Evolutionary conservation across 768 basidiomycete species (phyloP).

Genomic region (Suillus ampliporus): DNA sequence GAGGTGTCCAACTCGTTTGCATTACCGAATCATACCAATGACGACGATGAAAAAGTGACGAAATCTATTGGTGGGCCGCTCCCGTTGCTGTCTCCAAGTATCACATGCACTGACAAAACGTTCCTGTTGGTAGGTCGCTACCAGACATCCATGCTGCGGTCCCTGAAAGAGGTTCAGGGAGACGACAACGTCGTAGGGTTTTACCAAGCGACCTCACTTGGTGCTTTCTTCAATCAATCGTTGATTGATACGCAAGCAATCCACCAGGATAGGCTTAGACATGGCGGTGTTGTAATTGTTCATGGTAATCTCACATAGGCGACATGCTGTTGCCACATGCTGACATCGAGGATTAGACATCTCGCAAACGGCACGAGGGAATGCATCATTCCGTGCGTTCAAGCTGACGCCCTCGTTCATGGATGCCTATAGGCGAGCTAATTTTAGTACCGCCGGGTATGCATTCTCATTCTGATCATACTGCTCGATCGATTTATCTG

Average conservation of each 20-base stretch:
- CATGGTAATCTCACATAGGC: conserved; percentile 59
- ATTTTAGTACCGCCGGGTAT: conserved; percentile 87
- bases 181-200: conserved; percentile 94
- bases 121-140: conserved; percentile 64
- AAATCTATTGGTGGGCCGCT: conserved; percentile 69
- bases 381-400: conserved; percentile 90
- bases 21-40: conserved; percentile 70
- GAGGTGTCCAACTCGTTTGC: conserved; percentile 94
- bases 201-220: conserved; percentile 88
- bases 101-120: conserved; percentile 14
- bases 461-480: conserved; percentile 23
- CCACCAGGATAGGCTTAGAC: conserved; percentile 84
- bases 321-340: background rate
- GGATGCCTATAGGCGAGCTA: conserved; percentile 80
- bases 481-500: conserved; percentile 11
- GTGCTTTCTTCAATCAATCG: conserved; percentile 84
- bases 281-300: conserved; percentile 84
- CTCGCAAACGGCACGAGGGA: conserved; percentile 79
- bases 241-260: conserved; percentile 84
- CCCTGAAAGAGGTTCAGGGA: conserved; percentile 87
- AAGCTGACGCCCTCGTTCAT: conserved; percentile 79
- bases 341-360: conserved; percentile 57
- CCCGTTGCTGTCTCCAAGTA: conserved; percentile 12
- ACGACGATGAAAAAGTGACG: conserved; percentile 83
- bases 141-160: conserved; percentile 83